Evolutionary conservation across 352 stramenopile species (phyloP), one percentile per base, ranked within the genome.

Genomic region (Halophytophthora polymorphica): DNA sequence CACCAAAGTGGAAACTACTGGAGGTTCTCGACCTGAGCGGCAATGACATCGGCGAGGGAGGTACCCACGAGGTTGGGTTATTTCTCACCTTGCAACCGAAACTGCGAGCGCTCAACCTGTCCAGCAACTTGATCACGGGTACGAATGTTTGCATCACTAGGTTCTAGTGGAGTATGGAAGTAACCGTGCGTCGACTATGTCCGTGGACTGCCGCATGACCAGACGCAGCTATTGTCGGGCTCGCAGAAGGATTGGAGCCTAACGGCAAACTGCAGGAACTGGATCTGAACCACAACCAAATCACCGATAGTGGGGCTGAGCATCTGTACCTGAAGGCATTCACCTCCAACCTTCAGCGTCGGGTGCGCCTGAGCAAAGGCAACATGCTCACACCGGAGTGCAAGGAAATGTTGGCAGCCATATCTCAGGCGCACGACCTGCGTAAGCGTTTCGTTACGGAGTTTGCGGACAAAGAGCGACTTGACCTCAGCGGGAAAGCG

Each of bases 341-440:
- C 11, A 51, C 48, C 23, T 51, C 60, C 33, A 76, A 83, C 36
- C 59, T 74, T 6, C 73, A 80, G 37, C 65, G 73, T 0, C 64
- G 63, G 12, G 63, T 85, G 19, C 45, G 66, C 1, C 50, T 83
- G 5, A 73, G 53, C 17, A 29, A 61, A 0, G 72, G 71, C 0
- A 84, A 85, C 40, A 48, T 48, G 7, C 53, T 83, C n/a, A 81
- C 69, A 1, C 61, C 56, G 4, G 65, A 76, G 29, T 84, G 69
- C 46, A 76, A 72, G 21, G 55, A 76, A 25, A 83, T 75, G 64
- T 47, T 80, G 12, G 53, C 58, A 15, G 71, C 77, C 0, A 74
- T 88, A 53, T 72, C 68, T 0, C 75, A 85, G 25, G 72, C 77
- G 0, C 67, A 85, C 29, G 77, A 82, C 35, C 49, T 88, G 5